Evolutionary conservation across 2,329 filamentous ascomycete species (phyloP), one percentile per base, ranked within the genome.

Genomic region (Pseudogymnoascus sp.): DNA sequence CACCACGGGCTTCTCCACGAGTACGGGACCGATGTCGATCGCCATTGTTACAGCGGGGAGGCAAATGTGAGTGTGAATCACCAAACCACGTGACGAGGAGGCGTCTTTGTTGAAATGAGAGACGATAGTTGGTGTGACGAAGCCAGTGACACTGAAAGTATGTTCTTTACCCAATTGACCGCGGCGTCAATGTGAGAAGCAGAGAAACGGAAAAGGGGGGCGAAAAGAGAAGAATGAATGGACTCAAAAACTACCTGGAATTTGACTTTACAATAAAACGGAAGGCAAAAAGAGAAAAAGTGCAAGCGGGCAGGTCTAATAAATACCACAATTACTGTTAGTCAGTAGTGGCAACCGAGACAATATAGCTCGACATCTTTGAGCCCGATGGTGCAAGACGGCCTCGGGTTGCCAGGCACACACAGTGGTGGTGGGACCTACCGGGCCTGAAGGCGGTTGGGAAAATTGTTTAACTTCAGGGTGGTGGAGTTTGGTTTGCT

Each of bases 311-410:
- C 45, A 15, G 12, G 45, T 55, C 29, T 55, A 55, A 55, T 55
- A 55, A 55, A 55, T 55, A 55, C 45, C 9, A 55, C 45, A 12
- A 31, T 55, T 33, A 55, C 45, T 55, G 45, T 31, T 55, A 55
- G 27, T 55, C 33, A 55, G 45, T 33, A 55, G 45, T 55, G 45
- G 45, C 45, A 55, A 55, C 45, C 45, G 45, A 55, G 45, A 55
- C 27, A 55, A 18, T 55, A 33, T 55, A 55, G 45, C 45, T 55
- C 45, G 45, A 55, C 45, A 55, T 55, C 45, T 33, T 55, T 1
- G 29, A 55, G 5, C 45, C 45, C 27, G 45, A 55, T 55, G 45
- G 45, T 55, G 45, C 45, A 55, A 55, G 45, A 33, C 45, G 45
- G 29, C 45, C 45, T 55, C 45, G 45, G 45, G 45, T 55, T 55